Evolutionary conservation across 352 stramenopile genomes (phyloP).

Genomic region (Globisporangium canariense): DNA sequence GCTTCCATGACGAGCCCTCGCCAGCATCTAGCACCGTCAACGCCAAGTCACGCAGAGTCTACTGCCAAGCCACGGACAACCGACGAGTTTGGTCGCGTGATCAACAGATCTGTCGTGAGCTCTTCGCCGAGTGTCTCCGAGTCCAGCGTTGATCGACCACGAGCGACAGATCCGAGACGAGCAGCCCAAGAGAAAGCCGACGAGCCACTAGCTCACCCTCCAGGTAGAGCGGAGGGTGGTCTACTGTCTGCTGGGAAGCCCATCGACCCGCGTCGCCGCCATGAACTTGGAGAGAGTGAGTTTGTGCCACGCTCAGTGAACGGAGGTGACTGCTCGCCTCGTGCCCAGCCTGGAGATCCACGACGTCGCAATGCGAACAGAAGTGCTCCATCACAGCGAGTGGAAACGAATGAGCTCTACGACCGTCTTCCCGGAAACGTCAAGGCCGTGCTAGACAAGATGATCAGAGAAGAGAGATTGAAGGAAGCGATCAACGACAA

Average conservation of each 20-base stretch:
- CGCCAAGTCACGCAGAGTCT: conserved; percentile 2
- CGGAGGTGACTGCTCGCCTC: background rate
- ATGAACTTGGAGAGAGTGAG: conserved; percentile 13
- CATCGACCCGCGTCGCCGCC: conserved; percentile 35
- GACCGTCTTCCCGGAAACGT: conserved; percentile 48
- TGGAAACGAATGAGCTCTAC: conserved; percentile 49
- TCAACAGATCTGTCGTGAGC: conserved; percentile 20
- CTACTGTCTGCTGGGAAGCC: conserved; percentile 16
- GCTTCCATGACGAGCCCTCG: background rate
- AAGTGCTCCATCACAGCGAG: conserved; percentile 18
- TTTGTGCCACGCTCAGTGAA: background rate
- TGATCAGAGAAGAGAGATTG: conserved; percentile 50
- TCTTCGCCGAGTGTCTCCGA: background rate
- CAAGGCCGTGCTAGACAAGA: conserved; percentile 45
- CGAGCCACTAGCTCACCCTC: background rate
- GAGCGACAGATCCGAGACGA: conserved; percentile 22
- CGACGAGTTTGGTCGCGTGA: conserved; percentile 58
- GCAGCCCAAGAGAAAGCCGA: background rate
- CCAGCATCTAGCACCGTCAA: background rate
- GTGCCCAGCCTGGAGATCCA: conserved; percentile 21
- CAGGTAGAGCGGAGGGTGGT: background rate
- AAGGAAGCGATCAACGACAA: conserved; percentile 73
- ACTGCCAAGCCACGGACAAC: conserved; percentile 14
- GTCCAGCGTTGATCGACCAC: conserved; percentile 7
- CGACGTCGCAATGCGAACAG: conserved; percentile 27